Percentiles rank a stretch among this genome's conserved stretches.
These are phyloP conservation scores for Puccinia triticina DNA, from an alignment of 1,284 basidiomycete genomes.

Conservation along the genomic window DNA sequence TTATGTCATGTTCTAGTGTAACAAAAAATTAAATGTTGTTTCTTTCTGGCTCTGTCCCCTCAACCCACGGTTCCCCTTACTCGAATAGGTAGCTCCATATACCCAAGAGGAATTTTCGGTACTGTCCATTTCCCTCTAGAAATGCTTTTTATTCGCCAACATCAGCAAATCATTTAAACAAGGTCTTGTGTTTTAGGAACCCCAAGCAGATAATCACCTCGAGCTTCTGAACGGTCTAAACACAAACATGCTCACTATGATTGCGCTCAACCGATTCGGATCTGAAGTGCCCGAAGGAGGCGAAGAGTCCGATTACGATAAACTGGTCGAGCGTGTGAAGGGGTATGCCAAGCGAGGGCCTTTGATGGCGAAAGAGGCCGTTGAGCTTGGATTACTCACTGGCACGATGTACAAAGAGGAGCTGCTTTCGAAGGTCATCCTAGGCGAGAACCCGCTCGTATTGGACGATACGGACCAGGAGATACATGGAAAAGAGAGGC, in stretches of 20 bases:
- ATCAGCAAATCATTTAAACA: background rate
- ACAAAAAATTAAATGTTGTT: background rate
- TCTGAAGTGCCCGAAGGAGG: constrained; percentile 53
- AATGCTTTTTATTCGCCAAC: background rate
- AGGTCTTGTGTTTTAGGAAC: constrained; percentile 27
- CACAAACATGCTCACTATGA: constrained; percentile 56
- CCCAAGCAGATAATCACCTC: constrained; percentile 57
- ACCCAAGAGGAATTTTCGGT: constrained; percentile 56
- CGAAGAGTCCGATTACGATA: constrained; percentile 52
- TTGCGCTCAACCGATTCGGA: constrained; percentile 56
- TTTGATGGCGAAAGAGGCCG: constrained; percentile 60
- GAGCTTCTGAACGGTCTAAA: constrained; percentile 57
- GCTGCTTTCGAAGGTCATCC: constrained; percentile 55
- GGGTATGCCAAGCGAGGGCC: constrained; percentile 60
- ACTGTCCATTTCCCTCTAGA: background rate
- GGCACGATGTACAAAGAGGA: constrained; percentile 60
- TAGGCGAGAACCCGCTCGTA: constrained; percentile 54
- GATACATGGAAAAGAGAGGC: constrained; percentile 43
- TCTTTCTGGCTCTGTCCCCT: background rate
- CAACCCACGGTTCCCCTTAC: too few species aligned
- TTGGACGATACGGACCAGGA: constrained; percentile 55
- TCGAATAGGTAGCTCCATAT: constrained; percentile 54
- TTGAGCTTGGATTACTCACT: constrained; percentile 59
- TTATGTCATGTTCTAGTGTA: background rate
- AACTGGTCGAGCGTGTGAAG: constrained; percentile 57